These are phyloP conservation scores for Amanita polypyramis DNA, from an alignment of 768 basidiomycete genomes.

Conservation along the genomic window DNA sequence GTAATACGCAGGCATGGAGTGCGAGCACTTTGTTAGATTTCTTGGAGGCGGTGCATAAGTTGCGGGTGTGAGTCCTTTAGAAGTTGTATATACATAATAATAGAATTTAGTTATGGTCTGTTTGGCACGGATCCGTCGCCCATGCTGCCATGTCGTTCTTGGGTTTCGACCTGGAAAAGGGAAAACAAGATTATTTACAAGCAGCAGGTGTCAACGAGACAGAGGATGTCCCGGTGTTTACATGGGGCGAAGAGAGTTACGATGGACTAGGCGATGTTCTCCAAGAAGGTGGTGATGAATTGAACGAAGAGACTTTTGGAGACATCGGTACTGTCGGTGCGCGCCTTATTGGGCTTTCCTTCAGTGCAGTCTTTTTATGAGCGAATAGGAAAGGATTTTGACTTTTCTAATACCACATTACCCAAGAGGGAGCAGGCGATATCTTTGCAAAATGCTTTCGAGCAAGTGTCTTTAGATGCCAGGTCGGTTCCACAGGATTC, in stretches of 20 bases:
- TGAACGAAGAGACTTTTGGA: conserved; percentile 98
- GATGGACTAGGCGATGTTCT: conserved; percentile 84
- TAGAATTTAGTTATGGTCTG: background rate
- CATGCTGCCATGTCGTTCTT: conserved; percentile 70
- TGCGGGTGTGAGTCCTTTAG: conserved; percentile 6
- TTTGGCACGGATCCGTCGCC: background rate
- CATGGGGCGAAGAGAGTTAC: conserved; percentile 86
- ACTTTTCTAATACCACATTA: conserved; percentile 51
- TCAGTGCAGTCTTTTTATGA: conserved; percentile 2
- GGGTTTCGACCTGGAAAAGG: conserved; percentile 64
- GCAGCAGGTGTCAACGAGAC: conserved; percentile 35
- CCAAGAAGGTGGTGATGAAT: conserved; percentile 82
- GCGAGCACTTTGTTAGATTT: conserved; percentile 88
- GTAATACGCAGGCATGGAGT: conserved; percentile 94
- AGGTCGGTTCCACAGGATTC: conserved; percentile 5
- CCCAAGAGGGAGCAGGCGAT: conserved; percentile 19
- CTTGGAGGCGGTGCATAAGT: conserved; percentile 59
- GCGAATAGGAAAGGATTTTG: conserved; percentile 76
- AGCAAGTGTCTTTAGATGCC: conserved; percentile 6
- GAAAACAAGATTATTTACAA: conserved; percentile 46
- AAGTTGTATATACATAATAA: background rate
- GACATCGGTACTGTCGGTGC: conserved; percentile 58
- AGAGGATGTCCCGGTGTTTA: conserved; percentile 85
- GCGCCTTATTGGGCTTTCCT: conserved; percentile 15
- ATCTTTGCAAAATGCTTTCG: conserved; percentile 6